Base-by-base conservation (phyloP, 176 grass and related monocot genomes). In the Phragmites australis region DNA sequence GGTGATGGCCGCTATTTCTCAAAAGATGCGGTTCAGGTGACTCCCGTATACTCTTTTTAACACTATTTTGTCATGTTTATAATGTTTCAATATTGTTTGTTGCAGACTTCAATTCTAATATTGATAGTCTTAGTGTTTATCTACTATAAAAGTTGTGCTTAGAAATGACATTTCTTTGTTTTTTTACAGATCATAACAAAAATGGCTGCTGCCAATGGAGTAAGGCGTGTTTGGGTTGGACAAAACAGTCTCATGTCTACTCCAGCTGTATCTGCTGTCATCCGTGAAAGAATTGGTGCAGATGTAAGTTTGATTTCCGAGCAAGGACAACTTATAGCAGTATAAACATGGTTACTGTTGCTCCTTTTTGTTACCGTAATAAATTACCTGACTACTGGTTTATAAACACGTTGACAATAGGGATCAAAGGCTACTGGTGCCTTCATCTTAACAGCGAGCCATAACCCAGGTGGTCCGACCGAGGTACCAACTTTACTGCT, bases 1-100 rank as follows among this genome's bases (percentile, higher is more conserved):
- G 92, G 96, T 62, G 96, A 99, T 99, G 96, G 96, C 39, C 96
- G 96, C 45, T 99, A 95, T 85, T 99, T 95, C 86, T 99, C 96
- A 37, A 88, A 99, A 79, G 96, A 95, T 82, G 93, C 96, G 70
- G 86, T 99, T 93, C 92, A 99, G 92, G 96, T 95, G 78, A 69
- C n/a, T 45, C 12, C 60, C 68, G 14, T 32, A 56, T 75, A 1
- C 13, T 27, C n/a, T 62, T 59, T 49, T 61, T 8, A 21, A 42
- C 18, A 25, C 25, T 42, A 27, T 29, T 43, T 32, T 84, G 10
- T n/a, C 31, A 15, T 51, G 10, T 30, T 15, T n/a, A 15, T 55
- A 46, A 15, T 64, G 39, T 64, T 84, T 25, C 11, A 1, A 12
- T 55, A 75, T 8, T 65, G 47, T 39, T 39, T 64, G 26, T 13